phyloP scores from a whole-genome alignment of 2,329 filamentous ascomycete genomes.

The Fusarium sp. region DNA sequence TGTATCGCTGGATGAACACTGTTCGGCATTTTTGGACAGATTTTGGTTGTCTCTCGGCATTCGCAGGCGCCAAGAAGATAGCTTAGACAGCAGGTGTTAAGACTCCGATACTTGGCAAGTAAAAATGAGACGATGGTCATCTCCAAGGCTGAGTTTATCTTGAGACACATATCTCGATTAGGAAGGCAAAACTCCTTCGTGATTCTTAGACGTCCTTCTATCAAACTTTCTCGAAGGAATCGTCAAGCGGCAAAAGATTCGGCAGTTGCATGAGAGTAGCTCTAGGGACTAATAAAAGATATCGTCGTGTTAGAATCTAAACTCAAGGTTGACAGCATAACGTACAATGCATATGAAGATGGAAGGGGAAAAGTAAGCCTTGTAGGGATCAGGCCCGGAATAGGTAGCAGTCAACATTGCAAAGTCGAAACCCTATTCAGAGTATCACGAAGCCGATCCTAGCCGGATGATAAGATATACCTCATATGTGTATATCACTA shows the following conservation, averaged over 20 bases:
- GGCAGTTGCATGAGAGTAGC: background rate
- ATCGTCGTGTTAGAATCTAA: no score
- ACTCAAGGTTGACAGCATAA: background rate
- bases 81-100: background rate
- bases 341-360: background rate
- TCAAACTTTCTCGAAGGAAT: background rate
- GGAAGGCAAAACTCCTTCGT: background rate
- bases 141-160: background rate
- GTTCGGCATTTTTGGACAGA: background rate
- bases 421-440: no score
- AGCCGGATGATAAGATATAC: background rate
- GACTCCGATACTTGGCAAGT: background rate
- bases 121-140: background rate
- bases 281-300: accelerated
- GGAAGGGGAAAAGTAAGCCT: background rate
- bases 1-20: background rate
- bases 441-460: background rate
- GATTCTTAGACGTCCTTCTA: background rate
- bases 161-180: background rate
- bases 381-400: background rate
- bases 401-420: accelerated
- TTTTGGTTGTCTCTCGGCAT: background rate
- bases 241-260: background rate
- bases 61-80: accelerated
- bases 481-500: background rate